Base-by-base conservation (phyloP, 768 basidiomycete genomes). In the Termitomyces sp. region DNA sequence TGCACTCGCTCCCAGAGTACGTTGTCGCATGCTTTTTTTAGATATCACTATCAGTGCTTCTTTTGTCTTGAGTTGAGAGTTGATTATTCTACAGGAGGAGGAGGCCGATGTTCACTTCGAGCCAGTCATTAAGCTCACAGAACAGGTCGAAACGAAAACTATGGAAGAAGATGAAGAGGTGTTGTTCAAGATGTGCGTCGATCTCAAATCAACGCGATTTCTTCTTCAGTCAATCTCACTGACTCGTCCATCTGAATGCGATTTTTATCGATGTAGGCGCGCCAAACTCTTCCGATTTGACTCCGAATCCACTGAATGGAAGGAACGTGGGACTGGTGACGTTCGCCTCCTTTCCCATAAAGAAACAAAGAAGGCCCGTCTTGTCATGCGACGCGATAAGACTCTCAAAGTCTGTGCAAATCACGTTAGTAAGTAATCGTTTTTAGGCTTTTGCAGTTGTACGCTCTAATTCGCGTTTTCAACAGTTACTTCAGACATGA, bases 321-420 rank as follows among this genome's bases (percentile, higher is more conserved):
- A 99, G 71, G 97, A 99, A 75, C 77, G 97, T 34, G 96, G 96
- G 40, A 98, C 95, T 15, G 96, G 96, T 45, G 93, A 96, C 70
- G 94, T 93, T 61, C 88, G 93, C 69, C 80, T 99, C 54, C 84
- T 99, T 60, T 76, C 84, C 64, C 91, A 97, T 79, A 93, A 88
- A 72, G 84, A 84, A 67, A 88, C 87, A 48, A 86, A 88, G 78
- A 98, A 95, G 74, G 80, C 96, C 66, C 83, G 97, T 59, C 83
- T 99, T 59, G 93, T 99, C 70, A 99, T 99, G 97, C 81, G 96
- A 76, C 90, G 97, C 73, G 97, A 99, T 81, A 98, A 98, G 85
- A 99, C 97, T 46, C 81, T 93, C 73, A 98, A 99, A 74, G 95
- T 98, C 74, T 98, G 97, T 73, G 97, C 97, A 55, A 99, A 99